These are phyloP conservation scores for Gremmenia infestans DNA, from an alignment of 2,329 filamentous ascomycete species.

Conservation along the genomic window DNA sequence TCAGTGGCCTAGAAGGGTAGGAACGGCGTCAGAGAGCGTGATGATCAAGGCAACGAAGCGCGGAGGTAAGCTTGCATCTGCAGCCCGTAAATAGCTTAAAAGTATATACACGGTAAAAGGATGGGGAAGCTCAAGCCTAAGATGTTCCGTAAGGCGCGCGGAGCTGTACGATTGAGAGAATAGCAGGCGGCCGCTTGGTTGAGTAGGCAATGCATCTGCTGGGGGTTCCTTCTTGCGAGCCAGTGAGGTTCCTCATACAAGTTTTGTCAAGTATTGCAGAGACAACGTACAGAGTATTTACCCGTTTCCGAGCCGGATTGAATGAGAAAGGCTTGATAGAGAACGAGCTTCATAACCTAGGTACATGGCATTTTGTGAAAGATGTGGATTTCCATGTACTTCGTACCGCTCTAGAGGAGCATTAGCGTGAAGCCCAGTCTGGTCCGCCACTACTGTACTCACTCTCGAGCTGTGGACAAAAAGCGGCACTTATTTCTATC, in stretches of 20 bases:
- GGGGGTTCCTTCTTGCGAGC: not conserved
- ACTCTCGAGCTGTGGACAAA: too few species aligned
- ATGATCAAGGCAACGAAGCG: conserved; percentile 5
- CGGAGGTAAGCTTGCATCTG: not conserved
- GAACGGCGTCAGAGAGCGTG: conserved; percentile 6
- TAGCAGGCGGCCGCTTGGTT: not conserved
- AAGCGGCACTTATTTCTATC: too few species aligned
- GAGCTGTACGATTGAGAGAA: not conserved
- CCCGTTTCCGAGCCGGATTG: not conserved
- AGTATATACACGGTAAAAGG: not conserved
- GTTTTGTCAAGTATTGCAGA: not conserved
- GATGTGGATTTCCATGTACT: not conserved
- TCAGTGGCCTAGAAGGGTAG: conserved; percentile 4
- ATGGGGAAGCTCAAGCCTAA: not conserved
- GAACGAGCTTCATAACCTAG: not conserved
- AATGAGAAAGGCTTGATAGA: not conserved
- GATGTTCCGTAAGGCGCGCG: not conserved
- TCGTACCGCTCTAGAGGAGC: not conserved
- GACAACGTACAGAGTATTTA: not conserved
- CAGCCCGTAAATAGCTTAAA: not conserved
- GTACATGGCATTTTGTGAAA: not conserved
- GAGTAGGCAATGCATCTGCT: not conserved
- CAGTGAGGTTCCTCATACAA: not conserved
- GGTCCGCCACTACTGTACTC: not conserved
- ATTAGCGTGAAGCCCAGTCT: not conserved